These are phyloP conservation scores for Fusarium piperis DNA, from an alignment of 2,329 filamentous ascomycete genomes.

Conservation along the genomic window DNA sequence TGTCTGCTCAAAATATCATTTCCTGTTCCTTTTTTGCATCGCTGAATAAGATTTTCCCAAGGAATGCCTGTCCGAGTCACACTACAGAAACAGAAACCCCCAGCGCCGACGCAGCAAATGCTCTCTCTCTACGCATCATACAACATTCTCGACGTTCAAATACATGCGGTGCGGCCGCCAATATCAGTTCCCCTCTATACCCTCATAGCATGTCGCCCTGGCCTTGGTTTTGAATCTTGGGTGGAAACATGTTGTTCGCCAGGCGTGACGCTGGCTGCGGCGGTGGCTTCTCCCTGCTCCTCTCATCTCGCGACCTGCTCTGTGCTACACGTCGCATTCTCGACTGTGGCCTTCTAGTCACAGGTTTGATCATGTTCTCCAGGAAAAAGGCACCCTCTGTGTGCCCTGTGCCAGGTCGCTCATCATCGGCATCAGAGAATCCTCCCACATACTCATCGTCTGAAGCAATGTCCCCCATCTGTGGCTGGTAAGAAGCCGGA, in stretches of 20 bases:
- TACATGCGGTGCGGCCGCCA: conserved; percentile 6
- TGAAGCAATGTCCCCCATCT: conserved; percentile 71
- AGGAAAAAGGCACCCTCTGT: conserved; percentile 63
- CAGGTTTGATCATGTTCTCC: conserved; percentile 69
- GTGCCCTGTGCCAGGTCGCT: conserved; percentile 54
- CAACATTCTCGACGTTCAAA: conserved; percentile 15
- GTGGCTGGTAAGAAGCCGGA: conserved; percentile 63
- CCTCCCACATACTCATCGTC: conserved; percentile 81
- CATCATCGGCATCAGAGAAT: conserved; percentile 81
- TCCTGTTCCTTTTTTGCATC: conserved; percentile 3
- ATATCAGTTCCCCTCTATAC: background rate
- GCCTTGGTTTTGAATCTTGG: conserved; percentile 47
- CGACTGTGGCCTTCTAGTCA: conserved; percentile 65
- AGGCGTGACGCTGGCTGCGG: conserved; percentile 56
- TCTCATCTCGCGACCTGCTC: conserved; percentile 49
- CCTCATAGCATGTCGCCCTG: conserved; percentile 50
- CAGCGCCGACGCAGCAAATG: conserved; percentile 21
- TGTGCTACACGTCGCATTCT: conserved; percentile 44
- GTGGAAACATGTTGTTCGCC: conserved; percentile 45
- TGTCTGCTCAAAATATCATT: background rate
- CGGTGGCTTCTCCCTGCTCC: conserved; percentile 47
- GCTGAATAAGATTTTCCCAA: background rate
- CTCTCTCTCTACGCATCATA: conserved; percentile 16
- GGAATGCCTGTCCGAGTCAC: background rate
- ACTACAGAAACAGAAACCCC: conserved; percentile 1